Base-by-base conservation (phyloP, 108 stramenopile species). In the Pseudonitzschia pungens region DNA sequence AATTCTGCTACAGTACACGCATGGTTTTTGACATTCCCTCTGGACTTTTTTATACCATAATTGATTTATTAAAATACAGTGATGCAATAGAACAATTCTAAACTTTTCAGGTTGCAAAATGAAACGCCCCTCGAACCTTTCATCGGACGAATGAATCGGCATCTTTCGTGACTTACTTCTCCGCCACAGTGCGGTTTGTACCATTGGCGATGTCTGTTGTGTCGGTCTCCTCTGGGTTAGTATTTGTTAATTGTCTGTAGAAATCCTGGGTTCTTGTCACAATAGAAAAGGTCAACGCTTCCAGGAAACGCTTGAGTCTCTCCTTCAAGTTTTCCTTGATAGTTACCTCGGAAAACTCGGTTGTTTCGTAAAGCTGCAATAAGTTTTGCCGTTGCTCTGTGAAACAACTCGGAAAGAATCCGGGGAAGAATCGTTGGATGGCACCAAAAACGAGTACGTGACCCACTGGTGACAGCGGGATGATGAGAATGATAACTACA, bases 321-420 rank as follows among this genome's bases (percentile, higher is more conserved):
- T 60, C 71, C 32, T 70, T 52, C 4, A 75, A 80, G 41, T 75
- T 89, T 72, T 94, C 93, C 55, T 94, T 82, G 69, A 94, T 94
- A 26, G 82, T 87, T 14, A 94, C 85, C 48, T 87, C 93, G 15
- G 87, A 87, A 70, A 89, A 94, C 64, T 94, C 93, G 4, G 93
- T 87, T 15, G 83, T 90, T 75, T 94, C 93, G 77, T 94, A 91
- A 15, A 94, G 75, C 68, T 91, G 82, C 33, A 96, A 76, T 10
- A 98, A 79, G 79, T 98, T 98, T 78, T 97, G 98, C 31, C 98
- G 81, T 59, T 94, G 82, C 74, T 98, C 96, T 5, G 98, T 97
- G 70, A 94, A 98, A 73, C 96, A 96, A 73, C 92, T 95, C 29
- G 98, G 98, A 78, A 98, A 98, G 75, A 98, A 98, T 69, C 95